These are phyloP conservation scores for Asterella californica DNA, from an alignment of 225 moss, liverwort and hornwort species.

Conservation along the genomic window DNA sequence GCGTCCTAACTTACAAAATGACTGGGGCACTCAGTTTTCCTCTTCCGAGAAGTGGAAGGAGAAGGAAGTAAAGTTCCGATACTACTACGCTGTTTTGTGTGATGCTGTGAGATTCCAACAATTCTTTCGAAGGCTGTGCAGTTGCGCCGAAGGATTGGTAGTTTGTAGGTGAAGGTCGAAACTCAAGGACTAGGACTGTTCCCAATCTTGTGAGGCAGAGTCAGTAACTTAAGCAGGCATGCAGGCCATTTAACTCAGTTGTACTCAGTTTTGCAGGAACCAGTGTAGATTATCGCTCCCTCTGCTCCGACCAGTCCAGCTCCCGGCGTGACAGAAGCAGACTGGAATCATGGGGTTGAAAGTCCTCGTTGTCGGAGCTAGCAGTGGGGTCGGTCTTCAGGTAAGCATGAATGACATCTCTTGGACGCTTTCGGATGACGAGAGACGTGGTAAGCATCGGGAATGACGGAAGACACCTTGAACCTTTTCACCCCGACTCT, in stretches of 20 bases:
- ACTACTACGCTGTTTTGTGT: too few species aligned
- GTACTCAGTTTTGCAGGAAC: not conserved
- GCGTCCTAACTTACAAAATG: too few species aligned
- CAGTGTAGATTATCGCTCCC: not conserved
- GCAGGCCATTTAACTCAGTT: not conserved
- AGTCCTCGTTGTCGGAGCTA: constrained; percentile 77
- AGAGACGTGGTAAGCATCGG: not conserved
- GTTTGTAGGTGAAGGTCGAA: not conserved
- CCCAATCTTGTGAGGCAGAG: not conserved
- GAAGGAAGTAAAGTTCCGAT: too few species aligned
- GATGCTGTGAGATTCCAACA: too few species aligned
- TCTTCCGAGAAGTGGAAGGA: too few species aligned
- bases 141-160: not conserved
- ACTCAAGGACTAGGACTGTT: not conserved
- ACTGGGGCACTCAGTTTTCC: too few species aligned
- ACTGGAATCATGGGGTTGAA: constrained; percentile 23
- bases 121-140: not conserved
- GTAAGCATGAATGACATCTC: constrained; percentile 20
- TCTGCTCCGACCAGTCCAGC: not conserved
- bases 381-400: constrained; percentile 83
- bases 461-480: not conserved
- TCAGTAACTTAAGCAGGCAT: not conserved
- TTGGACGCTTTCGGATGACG: not conserved
- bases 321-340: not conserved
- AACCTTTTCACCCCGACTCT: not conserved